phyloP scores from a whole-genome alignment of 1,139 yeast genomes.

The Kodamaea fungicola region DNA sequence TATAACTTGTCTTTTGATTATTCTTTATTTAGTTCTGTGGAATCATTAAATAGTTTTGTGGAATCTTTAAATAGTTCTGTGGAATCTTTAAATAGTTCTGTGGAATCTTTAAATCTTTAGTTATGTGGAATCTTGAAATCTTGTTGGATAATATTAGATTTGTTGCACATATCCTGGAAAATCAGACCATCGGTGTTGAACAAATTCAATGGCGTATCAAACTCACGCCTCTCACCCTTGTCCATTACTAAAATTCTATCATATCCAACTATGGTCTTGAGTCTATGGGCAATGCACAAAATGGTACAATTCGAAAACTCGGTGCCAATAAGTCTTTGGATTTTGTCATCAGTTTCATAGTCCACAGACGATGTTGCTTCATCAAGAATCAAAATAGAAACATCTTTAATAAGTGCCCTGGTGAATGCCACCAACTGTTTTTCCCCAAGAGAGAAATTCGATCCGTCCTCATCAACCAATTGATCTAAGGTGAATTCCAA shows the following conservation, averaged over 20 bases:
- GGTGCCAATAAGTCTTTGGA: constrained; percentile 58
- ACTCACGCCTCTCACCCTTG: constrained; percentile 57
- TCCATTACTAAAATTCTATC: constrained; percentile 67
- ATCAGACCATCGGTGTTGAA: constrained; percentile 38
- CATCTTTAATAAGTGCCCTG: constrained; percentile 68
- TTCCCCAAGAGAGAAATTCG: constrained; percentile 75
- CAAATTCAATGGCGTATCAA: constrained; percentile 52
- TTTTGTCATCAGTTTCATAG: constrained; percentile 69
- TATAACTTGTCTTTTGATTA: too few species aligned
- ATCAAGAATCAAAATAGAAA: constrained; percentile 66
- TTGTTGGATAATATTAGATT: constrained; percentile 24
- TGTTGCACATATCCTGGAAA: constrained; percentile 41
- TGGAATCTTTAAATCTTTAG: too few species aligned
- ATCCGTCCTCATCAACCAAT: constrained; percentile 53
- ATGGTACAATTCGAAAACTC: constrained; percentile 69
- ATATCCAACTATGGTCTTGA: constrained; percentile 63
- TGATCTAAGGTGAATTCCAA: constrained; percentile 47
- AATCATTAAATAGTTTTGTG: too few species aligned
- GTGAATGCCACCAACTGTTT: constrained; percentile 73
- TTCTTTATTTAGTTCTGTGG: too few species aligned
- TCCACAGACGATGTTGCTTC: constrained; percentile 86
- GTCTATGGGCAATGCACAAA: constrained; percentile 75
- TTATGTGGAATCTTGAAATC: too few species aligned
- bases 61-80: too few species aligned
- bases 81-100: too few species aligned